Evolutionary conservation across 176 grass and related monocot genomes (phyloP).

Genomic region (Rhynchospora pubera): DNA sequence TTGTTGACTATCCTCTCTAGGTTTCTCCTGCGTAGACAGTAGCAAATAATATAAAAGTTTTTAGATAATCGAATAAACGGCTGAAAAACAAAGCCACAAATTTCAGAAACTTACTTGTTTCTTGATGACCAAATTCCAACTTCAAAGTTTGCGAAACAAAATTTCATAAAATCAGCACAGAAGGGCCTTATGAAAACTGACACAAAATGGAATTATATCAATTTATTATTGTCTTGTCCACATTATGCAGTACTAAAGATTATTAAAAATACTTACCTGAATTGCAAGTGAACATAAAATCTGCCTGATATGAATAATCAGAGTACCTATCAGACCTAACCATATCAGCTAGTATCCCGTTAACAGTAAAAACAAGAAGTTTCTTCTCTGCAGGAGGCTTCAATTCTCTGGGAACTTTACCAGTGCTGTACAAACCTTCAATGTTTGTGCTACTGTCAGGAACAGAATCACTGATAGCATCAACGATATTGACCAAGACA

Average conservation of each 20-base stretch:
- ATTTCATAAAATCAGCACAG: slow-evolving; percentile 63
- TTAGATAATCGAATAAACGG: not conserved
- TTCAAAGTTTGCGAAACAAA: slow-evolving; percentile 57
- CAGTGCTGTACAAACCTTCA: not conserved
- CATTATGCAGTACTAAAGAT: slow-evolving; percentile 5
- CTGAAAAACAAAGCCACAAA: not conserved
- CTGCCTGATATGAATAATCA: slow-evolving; percentile 30
- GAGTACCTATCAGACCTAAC: slow-evolving; percentile 15
- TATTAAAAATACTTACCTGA: slow-evolving; percentile 41
- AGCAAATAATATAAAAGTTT: not conserved
- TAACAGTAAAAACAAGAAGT: slow-evolving; percentile 80
- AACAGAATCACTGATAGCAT: not conserved
- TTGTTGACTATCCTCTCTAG: slow-evolving; percentile 37
- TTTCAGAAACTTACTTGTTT: slow-evolving; percentile 37
- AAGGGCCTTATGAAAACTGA: slow-evolving; percentile 66
- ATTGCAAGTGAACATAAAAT: slow-evolving; percentile 51
- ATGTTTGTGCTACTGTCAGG: not conserved
- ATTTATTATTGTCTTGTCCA: not conserved
- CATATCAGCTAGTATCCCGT: slow-evolving; percentile 84
- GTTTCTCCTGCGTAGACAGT: slow-evolving; percentile 43
- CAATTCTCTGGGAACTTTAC: not conserved
- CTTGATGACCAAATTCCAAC: slow-evolving; percentile 76
- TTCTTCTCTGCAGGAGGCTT: slow-evolving; percentile 41
- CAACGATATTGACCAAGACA: slow-evolving; percentile 67
- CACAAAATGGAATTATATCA: not conserved